Conservation (phyloP, 164 flowering plant species). For the Nelumbo lutea region DNA sequence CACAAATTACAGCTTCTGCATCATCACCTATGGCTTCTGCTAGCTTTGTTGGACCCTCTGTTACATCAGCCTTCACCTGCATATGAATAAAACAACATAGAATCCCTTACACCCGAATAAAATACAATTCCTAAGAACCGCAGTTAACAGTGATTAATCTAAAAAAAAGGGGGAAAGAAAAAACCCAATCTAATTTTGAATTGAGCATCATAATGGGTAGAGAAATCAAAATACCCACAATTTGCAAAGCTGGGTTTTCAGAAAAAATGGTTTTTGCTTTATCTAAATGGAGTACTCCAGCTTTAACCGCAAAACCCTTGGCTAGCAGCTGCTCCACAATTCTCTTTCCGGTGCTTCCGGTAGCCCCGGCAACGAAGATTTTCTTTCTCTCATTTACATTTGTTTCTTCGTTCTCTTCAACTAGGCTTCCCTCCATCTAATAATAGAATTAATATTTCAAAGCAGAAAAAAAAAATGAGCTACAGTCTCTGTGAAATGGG, state of each 20-base stretch:
- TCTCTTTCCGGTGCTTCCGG: slow-evolving; percentile 89
- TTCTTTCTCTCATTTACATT: slow-evolving; percentile 38
- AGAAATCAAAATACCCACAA: slow-evolving; percentile 37
- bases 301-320: slow-evolving; percentile 80
- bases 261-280: slow-evolving; percentile 53
- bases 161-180: not conserved
- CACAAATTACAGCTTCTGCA: slow-evolving; percentile 87
- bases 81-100: not conserved
- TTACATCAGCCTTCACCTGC: slow-evolving; percentile 92
- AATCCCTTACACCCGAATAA: no score
- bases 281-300: slow-evolving; percentile 76
- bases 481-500: no score
- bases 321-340: slow-evolving; percentile 80
- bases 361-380: slow-evolving; percentile 91
- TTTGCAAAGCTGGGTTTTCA: slow-evolving; percentile 47
- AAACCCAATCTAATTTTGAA: not conserved
- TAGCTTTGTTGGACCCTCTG: slow-evolving; percentile 68
- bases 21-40: slow-evolving; percentile 84
- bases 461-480: not conserved
- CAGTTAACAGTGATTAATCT: no score
- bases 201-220: no score
- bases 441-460: no score
- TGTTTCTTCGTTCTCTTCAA: slow-evolving; percentile 28
- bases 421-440: slow-evolving; percentile 62
- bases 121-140: no score